Evolutionary conservation across 371 early-diverging fungal species (phyloP), one percentile per base, ranked within the genome.

Genomic region (Haplosporangium sp.): DNA sequence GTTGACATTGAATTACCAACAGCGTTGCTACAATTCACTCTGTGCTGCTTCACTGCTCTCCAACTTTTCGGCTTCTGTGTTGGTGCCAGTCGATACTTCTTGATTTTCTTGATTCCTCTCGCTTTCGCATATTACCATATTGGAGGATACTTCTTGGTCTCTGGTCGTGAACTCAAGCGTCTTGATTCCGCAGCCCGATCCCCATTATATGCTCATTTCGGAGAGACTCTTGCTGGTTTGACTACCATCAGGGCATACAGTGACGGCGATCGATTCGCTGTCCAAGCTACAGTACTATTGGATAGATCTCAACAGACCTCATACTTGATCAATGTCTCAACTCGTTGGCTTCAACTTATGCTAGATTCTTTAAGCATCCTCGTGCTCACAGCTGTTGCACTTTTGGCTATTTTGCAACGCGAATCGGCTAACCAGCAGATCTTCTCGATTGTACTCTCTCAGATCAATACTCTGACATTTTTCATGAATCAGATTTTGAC

Each of bases 161-260:
- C 92, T 0, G 85, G 86, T 2, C 82, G 90, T 6, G 87, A 87
- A 39, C 63, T 90, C 61, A 88, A 88, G 61, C 82, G 88, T 7
- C 69, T 90, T 3, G 89, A 88, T 42, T 82, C 86, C 0, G 74
- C 83, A 0, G 79, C 85, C 2, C 83, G 86, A 42, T 84, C 85
- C 0, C 88, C 88, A 9, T 67, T 89, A 45, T 87, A 86, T 56
- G 71, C 82, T 10, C 75, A 88, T 11, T 89, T 89, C 53, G 69
- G 84, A 3, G 90, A 91, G 63, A 89, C 89, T 0, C 63, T 89
- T 15, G 69, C 69, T 3, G 91, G 90, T 0, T 61, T 89, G 37
- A 63, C 78, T 6, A 89, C 89, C 0, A 87, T 91, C 39, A 84
- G 90, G 11, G 90, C 90, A 40, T 72, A 65, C 65, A n/a, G 37